Percentiles rank a stretch among this genome's conserved stretches.
Conservation (phyloP, 1,284 basidiomycete species). For the Taiwanofungus camphoratus region DNA sequence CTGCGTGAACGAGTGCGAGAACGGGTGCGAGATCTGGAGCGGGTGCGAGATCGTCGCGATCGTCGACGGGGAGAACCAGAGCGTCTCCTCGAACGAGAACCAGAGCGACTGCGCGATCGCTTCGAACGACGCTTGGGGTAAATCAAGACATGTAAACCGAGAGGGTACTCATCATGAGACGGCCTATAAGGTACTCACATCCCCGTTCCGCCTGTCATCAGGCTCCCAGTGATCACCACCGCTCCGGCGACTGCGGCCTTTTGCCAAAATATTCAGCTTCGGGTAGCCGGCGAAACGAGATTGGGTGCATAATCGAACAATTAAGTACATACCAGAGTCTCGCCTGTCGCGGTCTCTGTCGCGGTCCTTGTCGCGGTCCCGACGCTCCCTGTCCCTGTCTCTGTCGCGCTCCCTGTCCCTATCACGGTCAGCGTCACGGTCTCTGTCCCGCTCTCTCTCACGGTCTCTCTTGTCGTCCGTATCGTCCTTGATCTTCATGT, state of each 20-base stretch:
- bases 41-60: constrained; percentile 48
- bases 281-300: not conserved
- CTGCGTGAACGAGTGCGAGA: constrained; percentile 58
- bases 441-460: constrained; percentile 33
- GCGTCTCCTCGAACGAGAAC: constrained; percentile 62
- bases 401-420: constrained; percentile 34
- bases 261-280: too few species aligned
- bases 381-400: constrained; percentile 32
- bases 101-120: constrained; percentile 46
- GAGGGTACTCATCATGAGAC: constrained; percentile 10
- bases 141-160: constrained; percentile 8
- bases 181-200: constrained; percentile 38
- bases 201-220: constrained; percentile 57
- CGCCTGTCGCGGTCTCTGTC: constrained; percentile 38
- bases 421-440: constrained; percentile 42
- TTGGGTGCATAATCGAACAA: too few species aligned
- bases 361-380: constrained; percentile 33
- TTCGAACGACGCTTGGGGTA: constrained; percentile 41
- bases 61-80: constrained; percentile 62
- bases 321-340: constrained; percentile 44
- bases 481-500: constrained; percentile 72
- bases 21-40: constrained; percentile 50
- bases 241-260: constrained; percentile 37
- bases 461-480: constrained; percentile 46
- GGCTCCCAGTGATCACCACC: constrained; percentile 73